These are phyloP conservation scores for Polytrichum commune DNA, from an alignment of 225 moss, liverwort and hornwort genomes.

Conservation along the genomic window DNA sequence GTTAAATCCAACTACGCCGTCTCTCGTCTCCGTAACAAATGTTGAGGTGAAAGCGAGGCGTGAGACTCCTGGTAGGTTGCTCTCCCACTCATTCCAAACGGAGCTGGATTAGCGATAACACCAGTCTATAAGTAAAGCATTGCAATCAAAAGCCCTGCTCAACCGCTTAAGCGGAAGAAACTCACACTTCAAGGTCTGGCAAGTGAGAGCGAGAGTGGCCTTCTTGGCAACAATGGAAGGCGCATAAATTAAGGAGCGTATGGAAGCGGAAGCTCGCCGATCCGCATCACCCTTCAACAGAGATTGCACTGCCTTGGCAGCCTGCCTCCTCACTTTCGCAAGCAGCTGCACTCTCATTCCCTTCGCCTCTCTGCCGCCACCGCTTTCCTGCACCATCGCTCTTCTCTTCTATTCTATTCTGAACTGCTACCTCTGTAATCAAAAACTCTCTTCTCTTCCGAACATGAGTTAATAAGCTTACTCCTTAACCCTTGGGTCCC, in stretches of 20 bases:
- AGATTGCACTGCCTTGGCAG: slow-evolving; percentile 70
- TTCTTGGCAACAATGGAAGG: slow-evolving; percentile 91
- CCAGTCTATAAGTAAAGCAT: neutral
- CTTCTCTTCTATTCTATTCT: slow-evolving; percentile 17
- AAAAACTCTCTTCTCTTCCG: too few relatives aligned
- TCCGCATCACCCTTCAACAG: slow-evolving; percentile 69
- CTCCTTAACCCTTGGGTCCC: too few relatives aligned
- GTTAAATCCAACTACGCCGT: too few relatives aligned
- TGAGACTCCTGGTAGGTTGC: too few relatives aligned
- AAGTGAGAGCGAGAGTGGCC: slow-evolving; percentile 92
- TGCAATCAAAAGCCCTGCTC: neutral
- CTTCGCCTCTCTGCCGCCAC: slow-evolving; percentile 3
- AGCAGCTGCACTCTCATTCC: slow-evolving; percentile 75
- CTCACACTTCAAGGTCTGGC: slow-evolving; percentile 88
- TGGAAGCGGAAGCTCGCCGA: slow-evolving; percentile 78
- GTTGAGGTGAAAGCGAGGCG: too few relatives aligned
- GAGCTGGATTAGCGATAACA: neutral
- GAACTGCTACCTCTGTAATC: too few relatives aligned
- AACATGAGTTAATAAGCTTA: too few relatives aligned
- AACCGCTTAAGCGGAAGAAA: neutral
- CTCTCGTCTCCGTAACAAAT: too few relatives aligned
- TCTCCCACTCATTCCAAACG: too few relatives aligned
- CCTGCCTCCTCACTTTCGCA: slow-evolving; percentile 78
- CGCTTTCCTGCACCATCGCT: slow-evolving; percentile 26
- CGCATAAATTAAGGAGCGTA: slow-evolving; percentile 83